Percentiles rank a stretch among this genome's conserved stretches.
Conservation (phyloP, 176 grass and related monocot species). For the Oryza longistaminata region DNA sequence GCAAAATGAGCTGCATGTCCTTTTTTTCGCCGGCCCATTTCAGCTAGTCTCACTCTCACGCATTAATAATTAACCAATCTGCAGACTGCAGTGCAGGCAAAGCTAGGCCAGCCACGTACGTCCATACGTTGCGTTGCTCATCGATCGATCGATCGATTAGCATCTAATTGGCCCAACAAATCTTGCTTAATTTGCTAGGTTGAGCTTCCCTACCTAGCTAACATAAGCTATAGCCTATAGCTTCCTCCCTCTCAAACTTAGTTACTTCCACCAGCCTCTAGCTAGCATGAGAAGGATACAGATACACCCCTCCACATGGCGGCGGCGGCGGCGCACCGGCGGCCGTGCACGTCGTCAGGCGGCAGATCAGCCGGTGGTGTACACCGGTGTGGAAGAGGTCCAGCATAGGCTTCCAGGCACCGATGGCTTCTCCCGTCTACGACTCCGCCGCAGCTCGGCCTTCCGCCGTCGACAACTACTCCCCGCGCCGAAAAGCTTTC, state of each 20-base stretch:
- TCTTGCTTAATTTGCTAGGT: too few relatives aligned
- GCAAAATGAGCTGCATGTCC: too few relatives aligned
- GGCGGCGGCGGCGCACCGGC: not conserved
- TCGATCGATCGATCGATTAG: not conserved
- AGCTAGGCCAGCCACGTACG: not conserved
- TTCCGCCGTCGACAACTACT: slow-evolving; percentile 92
- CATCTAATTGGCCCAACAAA: not conserved
- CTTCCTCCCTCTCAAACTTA: too few relatives aligned
- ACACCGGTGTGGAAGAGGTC: slow-evolving; percentile 99
- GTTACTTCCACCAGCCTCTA: not conserved
- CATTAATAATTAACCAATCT: too few relatives aligned
- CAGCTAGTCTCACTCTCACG: not conserved
- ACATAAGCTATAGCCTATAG: too few relatives aligned
- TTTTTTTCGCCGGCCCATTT: not conserved
- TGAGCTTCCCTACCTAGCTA: too few relatives aligned
- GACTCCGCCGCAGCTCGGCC: slow-evolving; percentile 61
- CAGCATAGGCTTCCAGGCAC: slow-evolving; percentile 90
- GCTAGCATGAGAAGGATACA: slow-evolving; percentile 54
- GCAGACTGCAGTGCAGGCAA: not conserved
- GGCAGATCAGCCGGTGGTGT: slow-evolving; percentile 34
- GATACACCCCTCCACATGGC: slow-evolving; percentile 44
- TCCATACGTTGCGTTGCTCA: not conserved
- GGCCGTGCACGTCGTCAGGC: not conserved
- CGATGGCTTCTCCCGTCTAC: slow-evolving; percentile 89
- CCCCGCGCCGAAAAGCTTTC: slow-evolving; percentile 57